Evolutionary conservation across 306 rosid genomes (phyloP).

Genomic region (Arachis hypogaea): DNA sequence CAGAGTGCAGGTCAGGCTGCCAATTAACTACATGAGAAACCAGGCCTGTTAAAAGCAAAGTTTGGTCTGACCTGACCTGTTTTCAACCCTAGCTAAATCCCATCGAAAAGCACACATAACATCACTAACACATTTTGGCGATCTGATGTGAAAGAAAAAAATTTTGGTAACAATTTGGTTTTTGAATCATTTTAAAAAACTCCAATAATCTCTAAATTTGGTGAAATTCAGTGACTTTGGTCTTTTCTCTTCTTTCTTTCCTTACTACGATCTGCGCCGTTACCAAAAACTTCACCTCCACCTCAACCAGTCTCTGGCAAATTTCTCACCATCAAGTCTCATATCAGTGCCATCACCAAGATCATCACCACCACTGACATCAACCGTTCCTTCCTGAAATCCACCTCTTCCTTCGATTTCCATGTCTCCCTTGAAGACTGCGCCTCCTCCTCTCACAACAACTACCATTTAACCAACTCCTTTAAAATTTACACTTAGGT

Average conservation of each 20-base stretch:
- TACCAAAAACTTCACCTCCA: conserved; percentile 54
- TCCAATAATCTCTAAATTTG: too few relatives aligned
- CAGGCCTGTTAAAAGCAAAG: too few relatives aligned
- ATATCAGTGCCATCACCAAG: conserved; percentile 30
- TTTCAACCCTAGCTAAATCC: too few relatives aligned
- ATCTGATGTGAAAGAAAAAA: too few relatives aligned
- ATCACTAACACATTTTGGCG: too few relatives aligned
- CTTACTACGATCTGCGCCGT: conserved; percentile 33
- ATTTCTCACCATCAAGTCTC: conserved; percentile 48
- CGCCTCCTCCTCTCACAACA: conserved; percentile 52
- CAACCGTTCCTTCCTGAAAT: conserved; percentile 12
- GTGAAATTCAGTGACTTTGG: too few relatives aligned
- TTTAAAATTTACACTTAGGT: conserved; percentile 49
- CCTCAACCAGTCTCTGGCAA: conserved; percentile 37
- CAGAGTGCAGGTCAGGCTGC: too few relatives aligned
- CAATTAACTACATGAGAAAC: too few relatives aligned
- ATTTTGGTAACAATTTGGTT: too few relatives aligned
- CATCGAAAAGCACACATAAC: too few relatives aligned
- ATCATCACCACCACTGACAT: conserved; percentile 43
- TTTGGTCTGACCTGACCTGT: too few relatives aligned
- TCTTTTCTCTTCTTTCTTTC: neutral
- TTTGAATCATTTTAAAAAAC: too few relatives aligned
- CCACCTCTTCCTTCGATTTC: conserved; percentile 39
- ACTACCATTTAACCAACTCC: conserved; percentile 51
- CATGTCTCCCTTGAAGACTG: conserved; percentile 31